Conservation (phyloP, 169 alveolate genomes). For the Plasmodium yoelii region DNA sequence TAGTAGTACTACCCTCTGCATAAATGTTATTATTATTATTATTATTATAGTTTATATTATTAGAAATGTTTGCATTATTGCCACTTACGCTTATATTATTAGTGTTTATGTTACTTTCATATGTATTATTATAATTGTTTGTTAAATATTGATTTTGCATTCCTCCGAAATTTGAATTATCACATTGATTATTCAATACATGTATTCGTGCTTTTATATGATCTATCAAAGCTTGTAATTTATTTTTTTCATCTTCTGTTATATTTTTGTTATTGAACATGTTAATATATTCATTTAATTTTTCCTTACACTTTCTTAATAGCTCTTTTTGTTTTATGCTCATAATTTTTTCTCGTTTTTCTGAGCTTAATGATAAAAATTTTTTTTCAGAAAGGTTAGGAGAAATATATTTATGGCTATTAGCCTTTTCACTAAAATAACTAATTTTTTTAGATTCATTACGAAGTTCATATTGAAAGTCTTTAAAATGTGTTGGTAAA, state of each 20-base stretch:
- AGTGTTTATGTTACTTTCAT: background rate
- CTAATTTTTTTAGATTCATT: slow-evolving; percentile 71
- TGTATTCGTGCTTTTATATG: slow-evolving; percentile 54
- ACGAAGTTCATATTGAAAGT: slow-evolving; percentile 37
- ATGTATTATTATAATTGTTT: background rate
- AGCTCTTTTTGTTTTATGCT: slow-evolving; percentile 65
- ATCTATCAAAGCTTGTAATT: slow-evolving; percentile 42
- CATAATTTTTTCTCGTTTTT: slow-evolving; percentile 56
- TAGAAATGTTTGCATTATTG: background rate
- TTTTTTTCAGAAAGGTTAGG: slow-evolving; percentile 54
- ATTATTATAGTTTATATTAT: background rate
- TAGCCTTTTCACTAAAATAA: slow-evolving; percentile 60
- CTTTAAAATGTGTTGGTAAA: slow-evolving; percentile 52
- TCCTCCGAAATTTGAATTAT: background rate
- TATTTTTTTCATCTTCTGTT: slow-evolving; percentile 25
- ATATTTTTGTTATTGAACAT: slow-evolving; percentile 58
- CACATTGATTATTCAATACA: slow-evolving; percentile 54
- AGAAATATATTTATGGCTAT: slow-evolving; percentile 64
- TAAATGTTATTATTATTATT: background rate
- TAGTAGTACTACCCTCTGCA: slow-evolving; percentile 34
- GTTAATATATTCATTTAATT: slow-evolving; percentile 50
- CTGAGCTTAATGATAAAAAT: slow-evolving; percentile 58
- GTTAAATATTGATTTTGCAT: slow-evolving; percentile 1
- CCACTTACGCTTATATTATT: background rate
- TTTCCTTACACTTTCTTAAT: slow-evolving; percentile 67